Base-by-base conservation (phyloP, 345 rosid genomes). In the Arabidopsis arenosa region DNA sequence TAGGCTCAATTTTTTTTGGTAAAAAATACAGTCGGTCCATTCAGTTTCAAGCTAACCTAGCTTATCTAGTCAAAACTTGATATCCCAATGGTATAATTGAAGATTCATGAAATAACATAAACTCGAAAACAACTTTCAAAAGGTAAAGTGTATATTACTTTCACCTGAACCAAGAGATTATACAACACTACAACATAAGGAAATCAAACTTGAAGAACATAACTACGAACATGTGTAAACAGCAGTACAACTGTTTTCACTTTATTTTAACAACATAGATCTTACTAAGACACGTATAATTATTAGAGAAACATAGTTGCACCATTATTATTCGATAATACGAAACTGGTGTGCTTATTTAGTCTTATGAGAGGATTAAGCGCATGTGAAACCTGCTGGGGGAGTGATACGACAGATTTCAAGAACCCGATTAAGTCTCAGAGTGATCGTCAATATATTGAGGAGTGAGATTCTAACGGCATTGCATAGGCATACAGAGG, bases 401-500 rank as follows among this genome's bases (percentile, higher is more conserved):
- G 66, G 48, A 12, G 3, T 1, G 3, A 40, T 4, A 23, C 32
- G 0, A 17, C 66, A 62, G 0, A 41, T 0, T 6, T 9, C 1
- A 40, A 61, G 35, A 61, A 40, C 1, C 6, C 3, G 33, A 3
- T 7, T 8, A 12, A 61, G 7, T 39, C 33, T 40, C 6, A 12
- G 2, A 11, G 0, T 3, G 35, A 61, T n/a, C 5, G 0, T 1
- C 12, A 44, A 14, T 13, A 44, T 0, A 13, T 44, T 13, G 15
- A 44, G 15, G 7, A 44, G 5, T 13, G n/a, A 13, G 35, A 62
- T 2, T 39, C 13, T 62, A 40, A 40, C 10, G 18, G 66, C 66
- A 21, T 62, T 40, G 66, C 66, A 62, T 5, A 62, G 4, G 49
- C 66, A 62, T 6, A 40, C 51, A 40, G 51, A 40, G 11, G 51